Evolutionary conservation across 306 rosid species (phyloP).

Genomic region (Senna tora): DNA sequence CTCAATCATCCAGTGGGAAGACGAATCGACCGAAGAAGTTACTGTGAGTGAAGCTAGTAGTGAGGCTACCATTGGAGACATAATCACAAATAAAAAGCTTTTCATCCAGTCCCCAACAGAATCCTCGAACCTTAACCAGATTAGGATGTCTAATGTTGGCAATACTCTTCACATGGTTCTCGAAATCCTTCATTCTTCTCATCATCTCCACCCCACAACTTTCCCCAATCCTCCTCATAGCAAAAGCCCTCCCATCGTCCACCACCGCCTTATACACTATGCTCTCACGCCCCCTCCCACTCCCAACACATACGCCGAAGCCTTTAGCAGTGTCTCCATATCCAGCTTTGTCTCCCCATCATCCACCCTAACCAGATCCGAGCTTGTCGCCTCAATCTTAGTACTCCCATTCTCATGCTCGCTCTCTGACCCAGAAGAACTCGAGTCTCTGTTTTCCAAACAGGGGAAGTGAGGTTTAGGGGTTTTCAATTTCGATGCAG

Average conservation of each 20-base stretch:
- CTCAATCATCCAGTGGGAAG: too few species aligned
- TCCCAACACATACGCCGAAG: conserved; percentile 82
- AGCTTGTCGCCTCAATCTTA: neutral
- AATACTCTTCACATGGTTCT: conserved; percentile 62
- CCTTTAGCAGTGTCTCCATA: conserved; percentile 73
- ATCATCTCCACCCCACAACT: conserved; percentile 56
- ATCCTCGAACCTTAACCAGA: conserved; percentile 75
- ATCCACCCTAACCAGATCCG: conserved; percentile 61
- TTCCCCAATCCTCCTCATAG: conserved; percentile 83
- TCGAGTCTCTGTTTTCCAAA: conserved; percentile 57
- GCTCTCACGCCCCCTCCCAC: conserved; percentile 63
- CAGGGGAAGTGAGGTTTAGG: conserved; percentile 57
- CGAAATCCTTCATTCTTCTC: conserved; percentile 78
- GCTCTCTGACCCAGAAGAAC: conserved; percentile 60
- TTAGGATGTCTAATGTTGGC: conserved; percentile 77
- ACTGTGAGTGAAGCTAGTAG: conserved; percentile 53
- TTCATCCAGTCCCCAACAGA: conserved; percentile 80
- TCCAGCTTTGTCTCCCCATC: conserved; percentile 71
- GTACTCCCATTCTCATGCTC: conserved; percentile 45
- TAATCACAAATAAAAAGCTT: conserved; percentile 83
- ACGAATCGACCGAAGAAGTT: too few species aligned
- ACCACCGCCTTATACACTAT: conserved; percentile 90
- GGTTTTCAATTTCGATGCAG: conserved; percentile 6
- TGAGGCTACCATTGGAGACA: conserved; percentile 72
- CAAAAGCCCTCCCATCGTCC: conserved; percentile 74